Evolutionary conservation across 2,329 filamentous ascomycete genomes (phyloP).

Genomic region (Lachnellula suecica): DNA sequence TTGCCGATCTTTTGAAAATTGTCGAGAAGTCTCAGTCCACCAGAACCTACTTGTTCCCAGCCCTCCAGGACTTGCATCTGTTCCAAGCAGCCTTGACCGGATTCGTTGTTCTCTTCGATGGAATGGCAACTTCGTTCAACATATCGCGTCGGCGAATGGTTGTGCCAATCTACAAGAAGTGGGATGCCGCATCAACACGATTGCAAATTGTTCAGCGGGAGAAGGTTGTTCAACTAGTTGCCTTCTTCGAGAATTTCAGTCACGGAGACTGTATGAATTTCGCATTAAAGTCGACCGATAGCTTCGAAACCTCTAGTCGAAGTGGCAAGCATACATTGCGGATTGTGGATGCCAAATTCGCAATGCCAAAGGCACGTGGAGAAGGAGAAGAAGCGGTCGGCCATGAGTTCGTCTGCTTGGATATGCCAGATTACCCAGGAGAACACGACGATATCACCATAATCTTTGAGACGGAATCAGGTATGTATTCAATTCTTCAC

Average conservation of each 20-base stretch:
- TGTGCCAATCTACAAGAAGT: slow-evolving; percentile 91
- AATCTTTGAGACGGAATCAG: slow-evolving; percentile 72
- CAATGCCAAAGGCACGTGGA: slow-evolving; percentile 61
- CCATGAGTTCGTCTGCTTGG: slow-evolving; percentile 77
- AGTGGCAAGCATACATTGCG: slow-evolving; percentile 70
- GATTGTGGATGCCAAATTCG: slow-evolving; percentile 89
- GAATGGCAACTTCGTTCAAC: slow-evolving; percentile 70
- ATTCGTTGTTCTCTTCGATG: slow-evolving; percentile 73
- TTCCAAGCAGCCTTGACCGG: slow-evolving; percentile 82
- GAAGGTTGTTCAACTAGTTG: slow-evolving; percentile 73
- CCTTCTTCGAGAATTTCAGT: slow-evolving; percentile 85
- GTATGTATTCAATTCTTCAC: slow-evolving; percentile 17
- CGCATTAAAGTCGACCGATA: slow-evolving; percentile 78
- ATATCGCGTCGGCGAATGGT: slow-evolving; percentile 86
- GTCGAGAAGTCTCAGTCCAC: slow-evolving; percentile 61
- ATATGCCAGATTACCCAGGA: slow-evolving; percentile 83
- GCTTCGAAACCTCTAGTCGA: slow-evolving; percentile 68
- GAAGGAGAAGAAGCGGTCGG: slow-evolving; percentile 53
- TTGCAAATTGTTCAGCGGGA: slow-evolving; percentile 79
- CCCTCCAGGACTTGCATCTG: slow-evolving; percentile 66
- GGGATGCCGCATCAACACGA: slow-evolving; percentile 79
- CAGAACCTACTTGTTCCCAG: slow-evolving; percentile 69
- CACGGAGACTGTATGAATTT: slow-evolving; percentile 91
- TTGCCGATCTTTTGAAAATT: slow-evolving; percentile 50
- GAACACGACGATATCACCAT: slow-evolving; percentile 92